A percentile compares a stretch with the other conserved stretches of the same genome.
These are phyloP conservation scores for Penicillium daleae DNA, from an alignment of 495 filamentous ascomycete species.

Conservation along the genomic window DNA sequence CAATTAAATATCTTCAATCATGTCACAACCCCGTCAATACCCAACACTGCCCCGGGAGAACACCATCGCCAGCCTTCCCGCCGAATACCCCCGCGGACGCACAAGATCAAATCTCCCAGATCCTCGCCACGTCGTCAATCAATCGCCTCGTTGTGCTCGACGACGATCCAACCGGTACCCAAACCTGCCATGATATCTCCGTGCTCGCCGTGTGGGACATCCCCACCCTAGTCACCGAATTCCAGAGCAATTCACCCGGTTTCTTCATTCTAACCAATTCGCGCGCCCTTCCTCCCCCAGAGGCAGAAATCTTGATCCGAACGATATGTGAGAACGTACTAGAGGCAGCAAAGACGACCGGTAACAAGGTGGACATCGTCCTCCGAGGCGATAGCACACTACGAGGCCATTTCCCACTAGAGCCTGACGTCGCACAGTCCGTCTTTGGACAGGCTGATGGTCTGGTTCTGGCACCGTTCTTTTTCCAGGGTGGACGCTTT, in stretches of 20 bases:
- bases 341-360: slow-evolving; percentile 41
- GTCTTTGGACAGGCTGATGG: slow-evolving; percentile 50
- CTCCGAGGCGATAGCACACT: slow-evolving; percentile 57
- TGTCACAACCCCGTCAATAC: slow-evolving; percentile 31
- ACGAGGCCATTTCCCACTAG: slow-evolving; percentile 57
- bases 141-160: slow-evolving; percentile 55
- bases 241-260: slow-evolving; percentile 38
- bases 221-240: slow-evolving; percentile 44
- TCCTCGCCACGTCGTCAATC: slow-evolving; percentile 35
- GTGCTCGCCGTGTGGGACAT: slow-evolving; percentile 59
- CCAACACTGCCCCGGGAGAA: slow-evolving; percentile 32
- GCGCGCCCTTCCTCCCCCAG: slow-evolving; percentile 49
- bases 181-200: slow-evolving; percentile 59
- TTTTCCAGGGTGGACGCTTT: slow-evolving; percentile 55
- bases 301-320: slow-evolving; percentile 45
- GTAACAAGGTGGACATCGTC: slow-evolving; percentile 51
- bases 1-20: not conserved
- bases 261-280: slow-evolving; percentile 64
- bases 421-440: slow-evolving; percentile 51
- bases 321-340: slow-evolving; percentile 52
- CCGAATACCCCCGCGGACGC: slow-evolving; percentile 38
- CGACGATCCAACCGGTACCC: slow-evolving; percentile 60
- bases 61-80: slow-evolving; percentile 39
- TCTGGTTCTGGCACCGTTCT: slow-evolving; percentile 56
- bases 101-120: slow-evolving; percentile 40